Conservation (phyloP, 164 flowering plant species). For the Vitis cinerea region DNA sequence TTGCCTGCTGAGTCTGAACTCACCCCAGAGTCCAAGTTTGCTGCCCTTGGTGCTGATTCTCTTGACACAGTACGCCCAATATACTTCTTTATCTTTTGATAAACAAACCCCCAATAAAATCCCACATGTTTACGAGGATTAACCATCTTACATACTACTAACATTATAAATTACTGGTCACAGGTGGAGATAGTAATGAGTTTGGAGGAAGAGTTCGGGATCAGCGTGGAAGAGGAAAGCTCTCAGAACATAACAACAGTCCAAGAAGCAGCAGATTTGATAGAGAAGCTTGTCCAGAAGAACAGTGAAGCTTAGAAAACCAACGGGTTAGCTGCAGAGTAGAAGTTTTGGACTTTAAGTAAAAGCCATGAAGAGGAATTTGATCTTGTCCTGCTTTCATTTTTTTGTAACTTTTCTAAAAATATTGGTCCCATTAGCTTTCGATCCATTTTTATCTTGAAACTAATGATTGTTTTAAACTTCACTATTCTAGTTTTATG, state of each 20-base stretch:
- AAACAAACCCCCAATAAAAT: not conserved
- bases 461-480: no score
- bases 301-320: constrained; percentile 15
- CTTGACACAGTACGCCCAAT: constrained; percentile 33
- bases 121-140: not conserved
- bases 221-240: constrained; percentile 28
- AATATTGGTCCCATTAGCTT: no score
- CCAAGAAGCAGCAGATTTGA: constrained; percentile 40
- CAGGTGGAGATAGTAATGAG: constrained; percentile 46
- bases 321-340: no score
- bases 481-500: no score
- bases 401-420: no score
- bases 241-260: constrained; percentile 31
- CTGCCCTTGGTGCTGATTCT: constrained; percentile 41
- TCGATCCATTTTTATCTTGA: no score
- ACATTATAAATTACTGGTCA: not conserved
- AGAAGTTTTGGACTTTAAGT: no score
- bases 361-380: no score
- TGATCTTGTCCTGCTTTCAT: no score
- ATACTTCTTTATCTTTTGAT: not conserved
- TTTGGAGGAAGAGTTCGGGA: constrained; percentile 32
- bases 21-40: constrained; percentile 28
- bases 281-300: constrained; percentile 26
- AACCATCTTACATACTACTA: not conserved
- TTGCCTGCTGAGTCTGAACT: constrained; percentile 21